These are phyloP conservation scores for Multifurca ochricompacta DNA, from an alignment of 768 basidiomycete species.

Conservation along the genomic window DNA sequence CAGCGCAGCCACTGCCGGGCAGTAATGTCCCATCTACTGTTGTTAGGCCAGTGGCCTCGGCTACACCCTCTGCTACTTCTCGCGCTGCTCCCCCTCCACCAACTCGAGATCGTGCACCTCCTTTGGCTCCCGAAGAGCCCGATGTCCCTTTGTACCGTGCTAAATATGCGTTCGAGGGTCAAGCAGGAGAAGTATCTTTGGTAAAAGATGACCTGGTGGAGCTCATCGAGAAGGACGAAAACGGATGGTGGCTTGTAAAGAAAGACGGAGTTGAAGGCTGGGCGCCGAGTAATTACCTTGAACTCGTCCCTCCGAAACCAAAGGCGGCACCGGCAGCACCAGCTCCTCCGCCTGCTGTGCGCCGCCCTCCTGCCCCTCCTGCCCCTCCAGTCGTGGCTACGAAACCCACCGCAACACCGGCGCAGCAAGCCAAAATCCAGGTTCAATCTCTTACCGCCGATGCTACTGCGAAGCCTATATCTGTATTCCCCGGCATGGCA, in stretches of 20 bases:
- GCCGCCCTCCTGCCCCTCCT: constrained; percentile 37
- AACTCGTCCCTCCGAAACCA: constrained; percentile 62
- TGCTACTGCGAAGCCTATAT: constrained; percentile 63
- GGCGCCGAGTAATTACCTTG: constrained; percentile 93
- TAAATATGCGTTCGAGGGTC: constrained; percentile 88
- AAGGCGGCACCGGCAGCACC: constrained; percentile 61
- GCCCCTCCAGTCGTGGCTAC: constrained; percentile 20
- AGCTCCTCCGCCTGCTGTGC: constrained; percentile 30
- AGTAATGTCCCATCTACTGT: constrained; percentile 37
- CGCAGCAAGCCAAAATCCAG: constrained; percentile 26
- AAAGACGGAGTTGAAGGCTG: constrained; percentile 79
- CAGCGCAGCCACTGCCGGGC: constrained; percentile 57
- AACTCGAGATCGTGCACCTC: constrained; percentile 39
- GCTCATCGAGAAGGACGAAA: constrained; percentile 84
- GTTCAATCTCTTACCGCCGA: constrained; percentile 44
- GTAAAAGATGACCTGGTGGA: constrained; percentile 91
- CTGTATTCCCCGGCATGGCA: constrained; percentile 75
- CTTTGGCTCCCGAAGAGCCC: constrained; percentile 48
- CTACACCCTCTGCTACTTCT: constrained; percentile 34
- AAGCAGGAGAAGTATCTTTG: constrained; percentile 85
- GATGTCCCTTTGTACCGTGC: constrained; percentile 74
- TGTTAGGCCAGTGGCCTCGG: constrained; percentile 27
- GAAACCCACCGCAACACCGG: constrained; percentile 21
- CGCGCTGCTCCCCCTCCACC: constrained; percentile 40
- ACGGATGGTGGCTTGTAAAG: constrained; percentile 98